Conservation (phyloP, 768 basidiomycete genomes). For the Mrakia frigida region DNA sequence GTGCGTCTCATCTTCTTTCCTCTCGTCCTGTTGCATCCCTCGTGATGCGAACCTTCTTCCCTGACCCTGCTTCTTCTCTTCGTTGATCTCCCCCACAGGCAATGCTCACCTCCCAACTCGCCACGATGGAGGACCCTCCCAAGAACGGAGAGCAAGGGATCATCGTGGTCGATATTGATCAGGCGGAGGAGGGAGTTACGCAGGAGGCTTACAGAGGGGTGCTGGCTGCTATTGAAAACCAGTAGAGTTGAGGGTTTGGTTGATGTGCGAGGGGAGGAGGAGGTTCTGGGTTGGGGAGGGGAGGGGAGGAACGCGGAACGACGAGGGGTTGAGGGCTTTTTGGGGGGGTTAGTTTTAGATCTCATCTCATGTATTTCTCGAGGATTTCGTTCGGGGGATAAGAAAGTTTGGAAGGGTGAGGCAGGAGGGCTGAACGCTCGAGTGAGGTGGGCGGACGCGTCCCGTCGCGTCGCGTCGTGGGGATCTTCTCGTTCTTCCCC, state of each 20-base stretch:
- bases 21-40: no score
- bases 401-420: no score
- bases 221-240: background rate
- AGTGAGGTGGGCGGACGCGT: no score
- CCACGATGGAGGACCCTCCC: slow-evolving; percentile 27
- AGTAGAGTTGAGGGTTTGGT: background rate
- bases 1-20: no score
- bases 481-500: background rate
- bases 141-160: slow-evolving; percentile 21
- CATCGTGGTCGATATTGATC: slow-evolving; percentile 24
- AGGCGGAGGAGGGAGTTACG: slow-evolving; percentile 17
- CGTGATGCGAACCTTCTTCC: background rate
- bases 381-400: background rate
- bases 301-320: background rate
- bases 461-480: background rate
- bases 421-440: no score
- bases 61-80: background rate
- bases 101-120: slow-evolving; percentile 31
- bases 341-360: no score
- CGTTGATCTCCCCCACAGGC: background rate
- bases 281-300: background rate
- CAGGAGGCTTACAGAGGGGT: slow-evolving; percentile 15
- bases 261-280: background rate
- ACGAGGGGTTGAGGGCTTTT: background rate
- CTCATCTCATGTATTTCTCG: no score